These are phyloP conservation scores for Raphanus sativus DNA, from an alignment of 345 rosid genomes.

Conservation along the genomic window DNA sequence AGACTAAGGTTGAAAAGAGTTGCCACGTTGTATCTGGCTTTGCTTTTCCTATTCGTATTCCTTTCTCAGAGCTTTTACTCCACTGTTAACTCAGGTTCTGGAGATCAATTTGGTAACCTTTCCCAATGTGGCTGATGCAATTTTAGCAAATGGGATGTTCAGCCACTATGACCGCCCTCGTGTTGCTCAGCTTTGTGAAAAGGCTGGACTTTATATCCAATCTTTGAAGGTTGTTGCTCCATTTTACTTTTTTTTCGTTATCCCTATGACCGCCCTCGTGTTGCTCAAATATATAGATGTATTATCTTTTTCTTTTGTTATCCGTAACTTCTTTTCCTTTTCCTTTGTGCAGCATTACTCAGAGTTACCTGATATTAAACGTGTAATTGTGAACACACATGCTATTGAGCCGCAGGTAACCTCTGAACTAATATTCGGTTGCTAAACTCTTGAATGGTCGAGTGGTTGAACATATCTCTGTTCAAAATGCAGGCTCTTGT, in stretches of 20 bases:
- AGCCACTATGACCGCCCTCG: slow-evolving; percentile 99
- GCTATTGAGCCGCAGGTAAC: slow-evolving; percentile 99
- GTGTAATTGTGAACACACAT: slow-evolving; percentile 99
- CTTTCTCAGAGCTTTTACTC: slow-evolving; percentile 27
- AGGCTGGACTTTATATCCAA: slow-evolving; percentile 90
- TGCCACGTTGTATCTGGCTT: slow-evolving; percentile 12
- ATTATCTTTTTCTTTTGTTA: not conserved
- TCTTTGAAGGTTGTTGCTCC: slow-evolving; percentile 68
- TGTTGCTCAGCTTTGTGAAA: slow-evolving; percentile 96
- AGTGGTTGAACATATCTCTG: slow-evolving; percentile 20
- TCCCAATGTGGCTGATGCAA: slow-evolving; percentile 99
- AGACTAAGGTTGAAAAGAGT: slow-evolving; percentile 70
- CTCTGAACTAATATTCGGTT: slow-evolving; percentile 10
- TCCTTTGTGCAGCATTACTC: slow-evolving; percentile 80
- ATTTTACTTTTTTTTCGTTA: no score
- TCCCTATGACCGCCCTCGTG: no score
- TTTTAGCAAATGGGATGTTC: slow-evolving; percentile 99
- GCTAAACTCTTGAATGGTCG: slow-evolving; percentile 3
- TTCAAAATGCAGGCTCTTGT: slow-evolving; percentile 72
- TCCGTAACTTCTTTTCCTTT: slow-evolving; percentile 27
- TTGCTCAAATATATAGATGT: not conserved
- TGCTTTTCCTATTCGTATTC: not conserved
- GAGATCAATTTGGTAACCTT: slow-evolving; percentile 97
- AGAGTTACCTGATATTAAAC: slow-evolving; percentile 96
- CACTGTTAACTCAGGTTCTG: slow-evolving; percentile 62